Base-by-base conservation (phyloP, 805 yeast genomes). In the Cyberlindnera mycetangii region DNA sequence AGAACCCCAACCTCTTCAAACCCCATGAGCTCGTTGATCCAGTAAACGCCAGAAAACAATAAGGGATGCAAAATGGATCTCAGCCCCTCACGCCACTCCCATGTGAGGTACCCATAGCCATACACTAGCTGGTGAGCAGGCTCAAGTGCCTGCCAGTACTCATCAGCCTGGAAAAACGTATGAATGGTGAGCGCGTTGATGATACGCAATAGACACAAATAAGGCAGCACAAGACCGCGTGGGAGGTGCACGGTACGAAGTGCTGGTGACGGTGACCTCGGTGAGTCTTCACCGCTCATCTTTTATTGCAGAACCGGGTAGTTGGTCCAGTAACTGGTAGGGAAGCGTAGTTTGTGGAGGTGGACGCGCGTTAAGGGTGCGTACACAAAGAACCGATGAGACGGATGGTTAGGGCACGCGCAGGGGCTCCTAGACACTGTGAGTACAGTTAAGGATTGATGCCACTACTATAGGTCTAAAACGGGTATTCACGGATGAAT, bases 161-260 rank as follows among this genome's bases (percentile, higher is more conserved):
- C 99, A 63, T 93, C 99, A 0, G 99, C 92, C 62, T 93, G 99
- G 66, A 93, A 93, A 60, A 80, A 93, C 0, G 98, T 89, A 44
- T 60, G 60, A 5, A 79, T 76, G 1, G 81, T 61, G 19, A 85
- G 58, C 0, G 95, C 78, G 62, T 89, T 89, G 55, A 76, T 25
- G 9, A 83, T 49, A 32, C 96, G 64, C n/a, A 75, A 51, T 0
- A 68, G 39, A 3, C 78, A 44, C 6, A 78, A 51, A 41, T 58
- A 57, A 17, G 58, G 57, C 4, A 63, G 37, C 7, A 57, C 42
- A 1, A 58, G 17, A 1, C 55, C 58, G 7, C 32, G 30, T 3
- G 62, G 62, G 5, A 58, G 52, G 24, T 38, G 46, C 2, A 18
- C 9, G 12, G 31, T 28, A 7, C 33, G 38, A 14, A 47, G 31